Evolutionary conservation across 257 asterid genomes (phyloP).

Genomic region (Solanum pinnatisectum): DNA sequence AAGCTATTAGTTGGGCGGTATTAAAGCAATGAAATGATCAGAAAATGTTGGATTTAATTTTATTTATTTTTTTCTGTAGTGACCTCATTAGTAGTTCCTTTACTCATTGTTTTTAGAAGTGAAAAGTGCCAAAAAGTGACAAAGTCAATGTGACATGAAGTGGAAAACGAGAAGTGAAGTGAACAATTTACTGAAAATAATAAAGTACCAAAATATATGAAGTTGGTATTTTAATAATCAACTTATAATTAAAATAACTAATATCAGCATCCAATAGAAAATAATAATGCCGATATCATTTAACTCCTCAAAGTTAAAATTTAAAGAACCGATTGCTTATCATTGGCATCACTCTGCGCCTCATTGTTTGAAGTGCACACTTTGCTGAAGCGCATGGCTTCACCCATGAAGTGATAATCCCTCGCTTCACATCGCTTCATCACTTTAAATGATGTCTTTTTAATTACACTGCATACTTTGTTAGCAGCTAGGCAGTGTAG

Average conservation of each 20-base stretch:
- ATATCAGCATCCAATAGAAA: background rate
- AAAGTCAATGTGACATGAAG: background rate
- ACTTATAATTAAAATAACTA: background rate
- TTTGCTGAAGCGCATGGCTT: background rate
- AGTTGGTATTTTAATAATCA: background rate
- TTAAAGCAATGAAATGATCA: background rate
- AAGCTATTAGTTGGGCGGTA: background rate
- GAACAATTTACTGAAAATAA: background rate
- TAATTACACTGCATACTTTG: background rate
- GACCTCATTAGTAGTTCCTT: background rate
- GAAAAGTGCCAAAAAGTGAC: background rate
- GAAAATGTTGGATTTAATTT: background rate
- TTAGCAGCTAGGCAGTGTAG: background rate
- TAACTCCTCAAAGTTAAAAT: background rate
- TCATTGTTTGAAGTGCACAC: background rate
- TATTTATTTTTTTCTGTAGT: background rate
- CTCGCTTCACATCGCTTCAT: background rate
- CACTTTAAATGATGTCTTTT: background rate
- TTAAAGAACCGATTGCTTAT: background rate
- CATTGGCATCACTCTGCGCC: background rate
- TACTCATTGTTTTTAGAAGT: background rate
- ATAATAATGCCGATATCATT: too few relatives aligned
- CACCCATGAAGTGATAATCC: background rate
- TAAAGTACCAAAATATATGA: background rate
- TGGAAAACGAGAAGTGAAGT: background rate